Evolutionary conservation across 768 basidiomycete species (phyloP).

Genomic region (Suillus subluteus): DNA sequence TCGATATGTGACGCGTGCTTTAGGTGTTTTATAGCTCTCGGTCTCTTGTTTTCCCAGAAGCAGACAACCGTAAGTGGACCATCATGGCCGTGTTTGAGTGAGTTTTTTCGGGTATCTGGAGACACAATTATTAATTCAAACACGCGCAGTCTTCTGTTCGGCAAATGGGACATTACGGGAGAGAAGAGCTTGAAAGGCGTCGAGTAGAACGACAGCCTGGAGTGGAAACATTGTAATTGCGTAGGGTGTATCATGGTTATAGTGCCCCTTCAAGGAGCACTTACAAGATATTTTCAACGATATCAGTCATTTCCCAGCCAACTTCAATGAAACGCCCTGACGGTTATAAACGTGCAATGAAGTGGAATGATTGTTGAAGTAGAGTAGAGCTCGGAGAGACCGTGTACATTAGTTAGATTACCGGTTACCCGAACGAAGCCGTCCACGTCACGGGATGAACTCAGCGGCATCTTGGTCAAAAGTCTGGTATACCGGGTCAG

Average conservation of each 20-base stretch:
- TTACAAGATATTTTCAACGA: background rate
- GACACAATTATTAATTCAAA: background rate
- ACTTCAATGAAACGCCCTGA: background rate
- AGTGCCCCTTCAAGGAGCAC: background rate
- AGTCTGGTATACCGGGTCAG: too few relatives aligned
- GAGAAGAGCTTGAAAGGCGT: conserved; percentile 20
- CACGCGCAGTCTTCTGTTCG: conserved; percentile 39
- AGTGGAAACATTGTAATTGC: background rate
- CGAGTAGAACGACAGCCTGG: background rate
- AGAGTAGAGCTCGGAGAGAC: background rate
- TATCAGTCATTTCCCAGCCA: background rate
- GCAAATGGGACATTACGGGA: conserved; percentile 46
- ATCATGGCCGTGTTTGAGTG: conserved; percentile 92
- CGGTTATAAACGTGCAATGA: background rate
- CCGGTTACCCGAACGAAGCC: background rate
- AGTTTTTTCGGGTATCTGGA: conserved; percentile 34
- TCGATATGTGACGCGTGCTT: conserved; percentile 11
- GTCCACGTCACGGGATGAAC: conserved; percentile 6
- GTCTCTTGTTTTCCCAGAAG: conserved; percentile 90
- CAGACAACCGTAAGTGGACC: conserved; percentile 98
- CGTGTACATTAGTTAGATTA: background rate
- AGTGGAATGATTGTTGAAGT: background rate
- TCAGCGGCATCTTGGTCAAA: background rate
- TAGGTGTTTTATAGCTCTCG: conserved; percentile 93
- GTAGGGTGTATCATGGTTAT: background rate